Base-by-base conservation (phyloP, 2,329 filamentous ascomycete species). In the Colletotrichum australisinense region DNA sequence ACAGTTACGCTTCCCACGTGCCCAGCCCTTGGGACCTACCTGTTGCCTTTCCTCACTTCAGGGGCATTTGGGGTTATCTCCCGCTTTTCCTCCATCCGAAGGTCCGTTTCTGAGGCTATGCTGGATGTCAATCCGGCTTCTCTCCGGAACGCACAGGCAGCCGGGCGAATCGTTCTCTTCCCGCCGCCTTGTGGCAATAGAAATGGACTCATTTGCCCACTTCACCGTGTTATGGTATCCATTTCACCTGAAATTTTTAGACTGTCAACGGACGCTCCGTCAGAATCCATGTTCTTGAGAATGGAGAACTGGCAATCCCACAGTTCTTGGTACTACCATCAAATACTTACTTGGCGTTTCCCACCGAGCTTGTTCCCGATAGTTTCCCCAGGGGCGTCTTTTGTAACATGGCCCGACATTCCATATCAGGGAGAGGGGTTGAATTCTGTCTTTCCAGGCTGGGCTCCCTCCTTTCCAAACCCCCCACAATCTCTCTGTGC, bases 71-170 rank as follows among this genome's bases (percentile, higher is more conserved):
- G 35, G 32, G 30, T 26, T 52, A 56, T 71, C 63, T 71, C 56
- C 49, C 69, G 46, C 69, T 42, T 42, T 9, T 38, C 30, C 12
- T 35, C 63, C 63, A 30, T 30, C 42, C 35, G 12, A 16, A 26
- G 8, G 22, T 32, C 49, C 64, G 57, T 63, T 67, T 12, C n/a
- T 52, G 63, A 26, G 69, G 69, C 69, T 72, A 57, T 72, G 69
- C 26, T 38, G 30, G 53, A 60, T 67, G 63, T 49, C 24, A 62
- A 67, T 62, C 68, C 56, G 68, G 68, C 68, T 57, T 62, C 63
- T n/a, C 63, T 62, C 68, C 56, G 68, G 49, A 60, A 49, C n/a
- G 49, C 56, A 67, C 56, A 67, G 56, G 63, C 38, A 46, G 11
- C 5, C 28, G 49, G 67, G 60, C 24, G 22, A 42, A 66, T n/a